These are phyloP conservation scores for Stemphylium lycopersici DNA, from an alignment of 2,329 filamentous ascomycete species.

Conservation along the genomic window DNA sequence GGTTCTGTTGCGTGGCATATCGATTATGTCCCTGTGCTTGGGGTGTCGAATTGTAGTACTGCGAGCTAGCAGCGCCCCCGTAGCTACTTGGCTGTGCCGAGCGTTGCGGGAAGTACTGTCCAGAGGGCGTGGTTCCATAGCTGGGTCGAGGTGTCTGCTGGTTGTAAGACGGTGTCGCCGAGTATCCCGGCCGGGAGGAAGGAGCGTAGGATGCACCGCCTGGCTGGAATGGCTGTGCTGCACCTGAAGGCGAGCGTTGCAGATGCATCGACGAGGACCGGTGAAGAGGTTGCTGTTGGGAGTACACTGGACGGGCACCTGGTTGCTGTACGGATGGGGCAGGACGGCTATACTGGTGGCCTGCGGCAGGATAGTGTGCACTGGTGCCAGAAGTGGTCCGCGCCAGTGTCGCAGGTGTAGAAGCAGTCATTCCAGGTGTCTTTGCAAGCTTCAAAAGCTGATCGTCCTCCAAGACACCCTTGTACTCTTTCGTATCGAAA, in stretches of 20 bases:
- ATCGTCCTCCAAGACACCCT: conserved; percentile 84
- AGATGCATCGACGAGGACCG: conserved; percentile 47
- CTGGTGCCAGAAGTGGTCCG: conserved; percentile 36
- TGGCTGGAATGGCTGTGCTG: conserved; percentile 38
- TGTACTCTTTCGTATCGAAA: conserved; percentile 73
- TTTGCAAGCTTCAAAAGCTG: conserved; percentile 59
- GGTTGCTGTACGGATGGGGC: conserved; percentile 33
- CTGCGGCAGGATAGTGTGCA: conserved; percentile 35
- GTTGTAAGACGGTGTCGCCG: conserved; percentile 35
- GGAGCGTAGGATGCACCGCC: conserved; percentile 36
- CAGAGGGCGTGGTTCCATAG: conserved; percentile 31
- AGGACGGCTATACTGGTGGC: conserved; percentile 42
- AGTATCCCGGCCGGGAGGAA: conserved; percentile 35
- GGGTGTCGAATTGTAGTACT: conserved; percentile 44
- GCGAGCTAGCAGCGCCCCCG: conserved; percentile 34
- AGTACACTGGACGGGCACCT: conserved; percentile 40
- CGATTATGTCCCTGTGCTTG: conserved; percentile 42
- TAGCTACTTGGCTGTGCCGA: conserved; percentile 37
- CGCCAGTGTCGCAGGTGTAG: conserved; percentile 36
- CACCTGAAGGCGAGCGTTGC: conserved; percentile 41
- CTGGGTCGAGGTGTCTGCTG: conserved; percentile 42
- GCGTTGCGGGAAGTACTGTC: conserved; percentile 42
- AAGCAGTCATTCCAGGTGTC: conserved; percentile 39
- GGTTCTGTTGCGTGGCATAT: conserved; percentile 37
- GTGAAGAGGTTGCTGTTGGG: conserved; percentile 43